Evolutionary conservation across 176 grass and related monocot species (phyloP).

Genomic region (Melocanna baccifera): DNA sequence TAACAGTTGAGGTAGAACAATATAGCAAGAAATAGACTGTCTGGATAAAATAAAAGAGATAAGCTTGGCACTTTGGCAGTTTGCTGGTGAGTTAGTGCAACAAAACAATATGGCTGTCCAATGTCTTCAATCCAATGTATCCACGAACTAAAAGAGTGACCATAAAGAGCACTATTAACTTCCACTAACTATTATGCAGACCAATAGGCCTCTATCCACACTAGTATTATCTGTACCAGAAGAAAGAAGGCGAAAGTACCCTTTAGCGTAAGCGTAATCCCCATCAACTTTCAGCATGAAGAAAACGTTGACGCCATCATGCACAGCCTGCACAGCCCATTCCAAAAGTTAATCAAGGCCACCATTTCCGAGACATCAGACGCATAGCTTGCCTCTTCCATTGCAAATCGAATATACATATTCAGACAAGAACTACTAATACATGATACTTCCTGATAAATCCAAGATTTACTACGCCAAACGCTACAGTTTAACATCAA

Average conservation of each 20-base stretch:
- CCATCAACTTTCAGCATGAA: slow-evolving; percentile 93
- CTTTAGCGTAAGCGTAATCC: slow-evolving; percentile 72
- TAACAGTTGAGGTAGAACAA: not conserved
- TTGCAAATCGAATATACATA: not conserved
- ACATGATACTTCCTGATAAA: slow-evolving; percentile 1
- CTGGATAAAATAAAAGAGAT: not conserved
- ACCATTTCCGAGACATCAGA: slow-evolving; percentile 23
- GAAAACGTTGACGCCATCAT: slow-evolving; percentile 85
- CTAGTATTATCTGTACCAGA: not conserved
- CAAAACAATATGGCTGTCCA: slow-evolving; percentile 19
- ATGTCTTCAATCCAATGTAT: slow-evolving; percentile 2
- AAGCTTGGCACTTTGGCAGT: not conserved
- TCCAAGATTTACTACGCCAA: not conserved
- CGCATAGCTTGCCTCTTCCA: not conserved
- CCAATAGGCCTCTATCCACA: not conserved
- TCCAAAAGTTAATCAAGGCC: slow-evolving; percentile 41
- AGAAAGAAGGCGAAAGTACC: slow-evolving; percentile 55
- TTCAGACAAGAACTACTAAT: not conserved
- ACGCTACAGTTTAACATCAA: not conserved
- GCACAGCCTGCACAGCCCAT: slow-evolving; percentile 69
- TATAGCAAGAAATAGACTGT: not conserved
- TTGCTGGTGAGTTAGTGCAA: not conserved
- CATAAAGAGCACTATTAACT: slow-evolving; percentile 21
- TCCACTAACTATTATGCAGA: slow-evolving; percentile 17
- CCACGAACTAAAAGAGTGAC: slow-evolving; percentile 23